Evolutionary conservation across 177 flowering plant species (phyloP).

Genomic region (Vitis hybrid): DNA sequence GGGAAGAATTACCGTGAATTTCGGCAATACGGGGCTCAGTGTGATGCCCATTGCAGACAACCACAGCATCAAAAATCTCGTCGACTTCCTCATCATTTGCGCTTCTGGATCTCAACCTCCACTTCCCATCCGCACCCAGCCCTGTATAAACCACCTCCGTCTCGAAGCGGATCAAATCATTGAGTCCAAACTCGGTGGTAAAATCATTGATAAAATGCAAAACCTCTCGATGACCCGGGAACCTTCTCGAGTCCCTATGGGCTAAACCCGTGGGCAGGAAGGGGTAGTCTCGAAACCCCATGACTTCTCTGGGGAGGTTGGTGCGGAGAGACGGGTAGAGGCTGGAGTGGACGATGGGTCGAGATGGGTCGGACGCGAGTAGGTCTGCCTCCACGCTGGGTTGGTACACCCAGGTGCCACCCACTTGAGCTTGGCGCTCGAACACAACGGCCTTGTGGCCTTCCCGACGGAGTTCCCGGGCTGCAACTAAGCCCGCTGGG

Average conservation of each 20-base stretch:
- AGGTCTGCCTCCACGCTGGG: neutral
- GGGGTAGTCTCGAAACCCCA: slow-evolving; percentile 8
- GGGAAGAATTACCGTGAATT: neutral
- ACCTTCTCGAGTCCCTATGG: neutral
- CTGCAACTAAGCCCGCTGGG: slow-evolving; percentile 26
- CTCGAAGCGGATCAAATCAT: neutral
- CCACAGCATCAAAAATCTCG: slow-evolving; percentile 2
- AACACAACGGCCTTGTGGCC: slow-evolving; percentile 28
- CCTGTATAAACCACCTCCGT: neutral
- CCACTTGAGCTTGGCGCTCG: slow-evolving; percentile 19
- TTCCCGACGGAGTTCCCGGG: slow-evolving; percentile 31
- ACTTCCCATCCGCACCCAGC: neutral
- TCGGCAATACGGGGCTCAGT: neutral
- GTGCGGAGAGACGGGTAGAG: slow-evolving; percentile 4
- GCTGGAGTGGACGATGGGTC: slow-evolving; percentile 3
- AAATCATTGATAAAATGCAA: neutral
- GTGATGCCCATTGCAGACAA: neutral
- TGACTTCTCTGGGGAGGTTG: slow-evolving; percentile 1
- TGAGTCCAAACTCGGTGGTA: neutral
- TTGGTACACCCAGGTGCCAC: slow-evolving; percentile 26
- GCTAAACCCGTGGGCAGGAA: neutral
- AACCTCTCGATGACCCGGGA: slow-evolving; percentile 1
- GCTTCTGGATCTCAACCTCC: neutral
- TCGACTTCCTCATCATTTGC: neutral
- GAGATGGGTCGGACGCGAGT: neutral